phyloP scores from a whole-genome alignment of 805 yeast species.

The Tetrapisispora namnaoensis region DNA sequence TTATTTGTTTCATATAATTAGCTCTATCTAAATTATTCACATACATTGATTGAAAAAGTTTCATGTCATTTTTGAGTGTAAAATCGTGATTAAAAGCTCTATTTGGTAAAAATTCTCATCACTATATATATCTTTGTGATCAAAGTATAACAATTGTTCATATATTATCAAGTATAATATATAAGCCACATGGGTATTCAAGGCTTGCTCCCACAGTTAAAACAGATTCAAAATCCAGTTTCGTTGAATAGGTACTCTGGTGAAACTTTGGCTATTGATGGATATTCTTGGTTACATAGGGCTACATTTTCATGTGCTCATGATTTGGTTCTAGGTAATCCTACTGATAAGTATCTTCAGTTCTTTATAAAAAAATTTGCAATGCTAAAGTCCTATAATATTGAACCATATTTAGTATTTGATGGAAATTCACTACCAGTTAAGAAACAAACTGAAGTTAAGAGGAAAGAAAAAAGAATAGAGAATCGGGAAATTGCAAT shows the following conservation, averaged over 20 bases:
- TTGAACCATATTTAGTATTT: slow-evolving; percentile 80
- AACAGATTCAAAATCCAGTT: slow-evolving; percentile 56
- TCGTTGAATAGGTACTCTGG: slow-evolving; percentile 58
- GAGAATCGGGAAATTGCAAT: slow-evolving; percentile 51
- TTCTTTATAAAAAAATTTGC: slow-evolving; percentile 58
- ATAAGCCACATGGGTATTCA: slow-evolving; percentile 58
- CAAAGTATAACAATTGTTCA: no score
- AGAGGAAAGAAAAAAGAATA: slow-evolving; percentile 47
- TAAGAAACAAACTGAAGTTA: slow-evolving; percentile 61
- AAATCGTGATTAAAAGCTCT: no score
- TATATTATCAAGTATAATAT: no score
- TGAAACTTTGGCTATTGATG: slow-evolving; percentile 80
- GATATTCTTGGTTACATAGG: slow-evolving; percentile 93
- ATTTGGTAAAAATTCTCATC: no score
- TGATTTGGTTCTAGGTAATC: slow-evolving; percentile 61
- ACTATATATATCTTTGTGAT: no score
- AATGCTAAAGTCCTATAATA: slow-evolving; percentile 54
- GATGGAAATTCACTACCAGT: slow-evolving; percentile 86
- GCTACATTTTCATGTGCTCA: slow-evolving; percentile 75
- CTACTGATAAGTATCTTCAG: slow-evolving; percentile 63
- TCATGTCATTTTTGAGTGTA: no score
- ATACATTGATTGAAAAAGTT: no score
- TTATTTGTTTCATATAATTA: no score
- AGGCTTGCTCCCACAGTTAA: slow-evolving; percentile 72
- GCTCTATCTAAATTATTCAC: no score